A percentile compares a stretch with the other conserved stretches of the same genome.
These are phyloP conservation scores for Cryptococcus sp. DNA, from an alignment of 1,284 basidiomycete species.

Conservation along the genomic window DNA sequence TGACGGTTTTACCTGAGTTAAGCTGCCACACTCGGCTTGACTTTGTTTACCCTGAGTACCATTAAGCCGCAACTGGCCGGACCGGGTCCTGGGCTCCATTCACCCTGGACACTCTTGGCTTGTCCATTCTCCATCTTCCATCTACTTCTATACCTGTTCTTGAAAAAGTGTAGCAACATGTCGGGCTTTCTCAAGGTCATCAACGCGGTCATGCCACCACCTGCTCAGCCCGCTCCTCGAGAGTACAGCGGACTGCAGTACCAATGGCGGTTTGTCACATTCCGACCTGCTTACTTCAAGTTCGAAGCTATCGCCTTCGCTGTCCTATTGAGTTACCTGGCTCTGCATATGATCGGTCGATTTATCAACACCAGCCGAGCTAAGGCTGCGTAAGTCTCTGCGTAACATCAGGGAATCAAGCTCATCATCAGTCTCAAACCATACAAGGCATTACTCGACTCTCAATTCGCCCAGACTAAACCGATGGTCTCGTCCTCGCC, in stretches of 20 bases:
- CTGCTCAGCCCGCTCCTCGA: conserved; percentile 32
- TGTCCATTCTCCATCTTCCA: too few species aligned
- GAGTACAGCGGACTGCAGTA: conserved; percentile 63
- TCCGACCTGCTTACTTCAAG: conserved; percentile 74
- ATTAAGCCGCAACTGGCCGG: too few species aligned
- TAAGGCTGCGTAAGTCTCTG: conserved; percentile 30
- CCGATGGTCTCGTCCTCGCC: conserved; percentile 35
- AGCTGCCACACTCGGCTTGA: too few species aligned
- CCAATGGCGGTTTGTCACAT: conserved; percentile 68
- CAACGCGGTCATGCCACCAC: conserved; percentile 54
- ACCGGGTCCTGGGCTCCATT: too few species aligned
- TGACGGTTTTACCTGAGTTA: too few species aligned
- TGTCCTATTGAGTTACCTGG: conserved; percentile 49
- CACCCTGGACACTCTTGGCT: too few species aligned
- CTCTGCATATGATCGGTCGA: conserved; percentile 39
- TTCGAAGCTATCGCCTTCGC: conserved; percentile 59
- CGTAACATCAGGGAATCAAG: neutral
- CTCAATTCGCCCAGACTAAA: conserved; percentile 32
- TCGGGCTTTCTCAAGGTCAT: conserved; percentile 47
- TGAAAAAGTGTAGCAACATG: conserved; percentile 14
- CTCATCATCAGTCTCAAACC: conserved; percentile 19
- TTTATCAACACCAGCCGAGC: conserved; percentile 33
- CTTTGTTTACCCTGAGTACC: too few species aligned
- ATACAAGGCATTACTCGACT: conserved; percentile 13
- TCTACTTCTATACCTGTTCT: too few species aligned